Base-by-base conservation (phyloP, 768 basidiomycete genomes). In the Psilocybe cyanescens region DNA sequence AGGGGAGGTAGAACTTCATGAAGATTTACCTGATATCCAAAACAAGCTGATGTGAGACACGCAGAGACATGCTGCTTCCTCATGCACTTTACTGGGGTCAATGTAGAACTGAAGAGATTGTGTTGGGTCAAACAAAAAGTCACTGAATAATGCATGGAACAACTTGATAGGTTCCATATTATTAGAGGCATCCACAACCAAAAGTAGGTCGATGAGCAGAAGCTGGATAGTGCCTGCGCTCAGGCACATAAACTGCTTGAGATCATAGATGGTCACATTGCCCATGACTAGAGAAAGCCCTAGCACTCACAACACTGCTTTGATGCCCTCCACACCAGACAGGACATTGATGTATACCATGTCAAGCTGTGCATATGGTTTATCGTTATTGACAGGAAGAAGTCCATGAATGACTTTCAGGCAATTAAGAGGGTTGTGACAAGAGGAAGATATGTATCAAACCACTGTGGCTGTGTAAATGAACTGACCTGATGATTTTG, bases 271-370 rank as follows among this genome's bases (percentile, higher is more conserved):
- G n/a, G 14, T 44, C 14, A 44, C 14, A 5, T 12, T 14, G 14
- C 14, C 14, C 41, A 44, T 12, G 41, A 44, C 11, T n/a, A 44
- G 14, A 44, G 4, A n/a, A 5, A 44, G 4, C 4, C 55, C 29
- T 24, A 56, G 45, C 5, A 58, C 33, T 16, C 29, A 4, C 8
- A 58, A 35, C 2, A 31, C 44, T 5, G 12, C n/a, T 12, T 31
- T 7, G 16, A 64, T 46, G 28, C 60, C 51, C 8, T 55, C 44
- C 3, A 62, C 64, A 3, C n/a, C 4, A 2, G 52, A 56, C 3
- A 67, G 50, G 11, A 67, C 58, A 31, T 58, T 44, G 2, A 1
- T 16, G 48, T 67, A 67, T 16, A 67, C n/a, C n/a, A n/a, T n/a
- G 29, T 65, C 63, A 2, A 62, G 49, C 51, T 63, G 48, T 3